These are phyloP conservation scores for Brassica hybrid DNA, from an alignment of 441 rosid species.

Conservation along the genomic window DNA sequence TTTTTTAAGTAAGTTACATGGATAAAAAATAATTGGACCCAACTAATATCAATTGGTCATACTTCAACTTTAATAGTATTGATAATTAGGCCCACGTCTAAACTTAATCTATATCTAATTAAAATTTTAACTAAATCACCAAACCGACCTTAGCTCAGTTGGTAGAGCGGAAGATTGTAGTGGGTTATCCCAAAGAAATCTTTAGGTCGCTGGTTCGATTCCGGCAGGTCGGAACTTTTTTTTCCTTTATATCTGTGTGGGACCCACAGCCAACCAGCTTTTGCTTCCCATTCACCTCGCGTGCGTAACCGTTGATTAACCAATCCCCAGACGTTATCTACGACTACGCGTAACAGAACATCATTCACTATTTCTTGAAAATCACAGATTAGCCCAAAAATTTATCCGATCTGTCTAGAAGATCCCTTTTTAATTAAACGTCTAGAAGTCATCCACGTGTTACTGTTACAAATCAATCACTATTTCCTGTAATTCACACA, in stretches of 20 bases:
- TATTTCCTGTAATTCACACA: not conserved
- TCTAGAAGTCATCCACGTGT: not conserved
- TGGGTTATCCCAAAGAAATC: conserved; percentile 18
- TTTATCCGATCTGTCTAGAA: not conserved
- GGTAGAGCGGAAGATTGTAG: conserved; percentile 11
- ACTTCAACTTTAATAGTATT: too few relatives aligned
- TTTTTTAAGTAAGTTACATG: too few relatives aligned
- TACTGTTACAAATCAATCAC: not conserved
- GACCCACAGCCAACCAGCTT: not conserved
- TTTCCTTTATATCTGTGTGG: not conserved
- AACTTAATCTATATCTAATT: too few relatives aligned
- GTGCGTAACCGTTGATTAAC: not conserved
- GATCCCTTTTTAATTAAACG: not conserved
- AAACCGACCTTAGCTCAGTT: conserved; percentile 8
- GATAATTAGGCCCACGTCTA: not conserved
- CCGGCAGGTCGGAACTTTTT: conserved; percentile 43
- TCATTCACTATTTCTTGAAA: not conserved
- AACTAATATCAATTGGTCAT: too few relatives aligned
- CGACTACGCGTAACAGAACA: not conserved
- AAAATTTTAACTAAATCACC: too few relatives aligned
- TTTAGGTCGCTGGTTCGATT: conserved; percentile 51
- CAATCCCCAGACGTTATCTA: not conserved
- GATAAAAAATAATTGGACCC: too few relatives aligned
- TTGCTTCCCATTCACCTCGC: not conserved
- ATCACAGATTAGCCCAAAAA: not conserved